Base-by-base conservation (phyloP, 2,329 filamentous ascomycete species). In the Ophiostoma piceae region DNA sequence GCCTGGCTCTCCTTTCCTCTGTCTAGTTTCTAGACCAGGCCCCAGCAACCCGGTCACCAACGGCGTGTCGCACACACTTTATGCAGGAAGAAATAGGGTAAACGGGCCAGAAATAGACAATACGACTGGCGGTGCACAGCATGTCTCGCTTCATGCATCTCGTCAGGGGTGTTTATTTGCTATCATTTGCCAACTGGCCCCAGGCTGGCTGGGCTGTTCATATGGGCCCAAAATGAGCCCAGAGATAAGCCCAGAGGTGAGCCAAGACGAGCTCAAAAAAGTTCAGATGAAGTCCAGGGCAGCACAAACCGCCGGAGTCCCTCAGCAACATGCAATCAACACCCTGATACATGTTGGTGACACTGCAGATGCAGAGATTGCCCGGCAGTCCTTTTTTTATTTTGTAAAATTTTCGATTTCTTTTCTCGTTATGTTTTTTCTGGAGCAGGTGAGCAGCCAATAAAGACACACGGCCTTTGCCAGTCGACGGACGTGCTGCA, bases 301-400 rank as follows among this genome's bases (percentile, higher is more conserved):
- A 32, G 54, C 26, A 60, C 54, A 60, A 60, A 60, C 54, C 5
- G 22, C 57, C 57, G 4, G 11, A 62, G 12, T 32, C 22, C 9
- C 26, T 26, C 51, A 22, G 22, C 51, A 57, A 57, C n/a, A 26
- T 57, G 12, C 8, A 6, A 57, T 22, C 47, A 57, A 9, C 51
- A 57, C 8, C 51, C n/a, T 62, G 57, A 62, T 62, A 62, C 57
- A 62, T 11, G 26, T 26, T 62, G 57, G 57, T 62, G 57, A 62
- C 57, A 62, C 57, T 14, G 57, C 57, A 62, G 26, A 32, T 16
- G 16, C 12, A 62, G 57, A 62, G n/a, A 32, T 32, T 32, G 57
- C 26, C 2, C 57, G 57, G 26, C 8, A 62, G 11, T 32, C 57
- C 26, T 5, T n/a, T 47, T 47, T 19, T 47, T 14, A 8, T 39